phyloP scores from a whole-genome alignment of 192 early-diverging fungal species.

The Podila epigama region DNA sequence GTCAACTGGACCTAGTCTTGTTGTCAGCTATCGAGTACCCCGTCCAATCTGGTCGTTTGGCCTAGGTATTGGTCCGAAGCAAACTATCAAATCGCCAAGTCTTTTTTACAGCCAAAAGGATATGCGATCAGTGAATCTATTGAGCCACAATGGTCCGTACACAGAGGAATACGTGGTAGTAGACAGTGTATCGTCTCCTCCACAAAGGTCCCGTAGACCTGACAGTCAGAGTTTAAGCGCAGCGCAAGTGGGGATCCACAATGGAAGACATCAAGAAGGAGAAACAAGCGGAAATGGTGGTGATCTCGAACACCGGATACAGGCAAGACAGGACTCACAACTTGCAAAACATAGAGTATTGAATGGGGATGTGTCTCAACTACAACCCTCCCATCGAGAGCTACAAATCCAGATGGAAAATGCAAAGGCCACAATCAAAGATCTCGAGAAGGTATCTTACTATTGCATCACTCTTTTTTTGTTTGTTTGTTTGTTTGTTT shows the following conservation, averaged over 20 bases:
- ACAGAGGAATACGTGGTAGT: neutral
- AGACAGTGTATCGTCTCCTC: too few species aligned
- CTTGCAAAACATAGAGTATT: slow-evolving; percentile 9
- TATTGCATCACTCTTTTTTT: neutral
- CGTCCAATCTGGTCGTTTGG: slow-evolving; percentile 48
- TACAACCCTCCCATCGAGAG: slow-evolving; percentile 31
- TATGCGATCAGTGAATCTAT: neutral
- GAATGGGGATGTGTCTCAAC: slow-evolving; percentile 39
- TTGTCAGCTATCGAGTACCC: slow-evolving; percentile 29
- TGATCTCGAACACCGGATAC: neutral
- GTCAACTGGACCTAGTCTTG: slow-evolving; percentile 31
- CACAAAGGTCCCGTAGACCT: too few species aligned
- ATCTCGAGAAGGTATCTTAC: slow-evolving; percentile 40
- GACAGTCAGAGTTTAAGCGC: too few species aligned
- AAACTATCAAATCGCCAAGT: slow-evolving; percentile 21
- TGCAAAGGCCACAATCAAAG: slow-evolving; percentile 43
- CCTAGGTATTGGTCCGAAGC: slow-evolving; percentile 20
- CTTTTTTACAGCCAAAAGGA: slow-evolving; percentile 37
- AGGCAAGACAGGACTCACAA: neutral
- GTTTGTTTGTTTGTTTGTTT: neutral
- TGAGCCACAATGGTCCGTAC: neutral
- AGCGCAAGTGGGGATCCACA: too few species aligned
- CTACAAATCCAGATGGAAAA: slow-evolving; percentile 41
- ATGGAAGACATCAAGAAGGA: neutral
- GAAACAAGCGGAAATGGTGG: neutral